Conservation (phyloP, 106 monocot genomes). For the Dioscorea alata region DNA sequence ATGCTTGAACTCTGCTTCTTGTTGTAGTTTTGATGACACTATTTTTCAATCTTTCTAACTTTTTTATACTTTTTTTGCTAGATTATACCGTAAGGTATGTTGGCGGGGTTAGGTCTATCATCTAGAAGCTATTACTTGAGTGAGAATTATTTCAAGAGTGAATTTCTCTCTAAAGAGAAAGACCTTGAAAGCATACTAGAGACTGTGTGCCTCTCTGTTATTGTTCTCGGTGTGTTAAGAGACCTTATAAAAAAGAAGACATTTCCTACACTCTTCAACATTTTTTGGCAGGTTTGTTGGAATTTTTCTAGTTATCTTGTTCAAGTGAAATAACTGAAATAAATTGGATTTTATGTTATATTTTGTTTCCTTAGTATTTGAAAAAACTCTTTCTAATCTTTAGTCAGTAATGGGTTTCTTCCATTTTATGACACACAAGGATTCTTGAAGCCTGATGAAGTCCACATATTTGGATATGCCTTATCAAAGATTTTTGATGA, state of each 20-base stretch:
- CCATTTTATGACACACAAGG: slow-evolving; percentile 27
- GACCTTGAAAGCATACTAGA: slow-evolving; percentile 22
- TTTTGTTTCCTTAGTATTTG: too few relatives aligned
- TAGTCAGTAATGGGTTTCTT: too few relatives aligned
- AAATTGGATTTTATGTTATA: too few relatives aligned
- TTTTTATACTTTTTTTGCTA: background rate
- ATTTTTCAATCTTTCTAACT: background rate
- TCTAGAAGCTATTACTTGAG: slow-evolving; percentile 5
- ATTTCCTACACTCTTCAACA: slow-evolving; percentile 78
- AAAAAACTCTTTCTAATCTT: too few relatives aligned
- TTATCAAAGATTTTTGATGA: slow-evolving; percentile 82
- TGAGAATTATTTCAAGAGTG: slow-evolving; percentile 23
- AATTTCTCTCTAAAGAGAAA: slow-evolving; percentile 23
- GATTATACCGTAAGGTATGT: slow-evolving; percentile 5
- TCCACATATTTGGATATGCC: slow-evolving; percentile 97
- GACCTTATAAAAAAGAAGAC: slow-evolving; percentile 99
- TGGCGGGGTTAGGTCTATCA: slow-evolving; percentile 6
- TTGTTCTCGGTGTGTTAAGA: slow-evolving; percentile 93
- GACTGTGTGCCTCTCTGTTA: slow-evolving; percentile 49
- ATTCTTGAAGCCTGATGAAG: slow-evolving; percentile 71
- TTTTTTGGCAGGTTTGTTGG: slow-evolving; percentile 72
- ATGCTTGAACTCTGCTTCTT: background rate
- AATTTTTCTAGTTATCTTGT: background rate
- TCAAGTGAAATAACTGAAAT: too few relatives aligned
- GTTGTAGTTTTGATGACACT: background rate